Percentiles rank a stretch among this genome's conserved stretches.
Conservation (phyloP, 2,329 filamentous ascomycete species). For the Diatrype stigma region DNA sequence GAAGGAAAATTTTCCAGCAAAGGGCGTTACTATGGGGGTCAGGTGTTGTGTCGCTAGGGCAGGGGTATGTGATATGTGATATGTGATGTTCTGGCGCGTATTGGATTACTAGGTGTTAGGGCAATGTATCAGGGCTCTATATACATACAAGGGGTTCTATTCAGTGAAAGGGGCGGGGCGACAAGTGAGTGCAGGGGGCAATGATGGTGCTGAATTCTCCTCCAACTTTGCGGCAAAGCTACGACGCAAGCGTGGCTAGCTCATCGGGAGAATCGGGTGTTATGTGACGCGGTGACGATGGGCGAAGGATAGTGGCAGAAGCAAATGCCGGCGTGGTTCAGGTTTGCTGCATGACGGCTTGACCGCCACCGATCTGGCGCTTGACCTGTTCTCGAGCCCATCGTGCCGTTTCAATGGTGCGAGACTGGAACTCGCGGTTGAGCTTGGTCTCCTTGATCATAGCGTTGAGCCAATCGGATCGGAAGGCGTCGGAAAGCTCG, state of each 20-base stretch:
- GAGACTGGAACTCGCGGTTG: conserved; percentile 78
- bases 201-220: conserved; percentile 23
- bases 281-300: conserved; percentile 14
- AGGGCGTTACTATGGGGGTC: conserved; percentile 10
- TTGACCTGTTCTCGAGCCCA: conserved; percentile 98
- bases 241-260: conserved; percentile 17
- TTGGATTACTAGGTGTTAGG: conserved; percentile 30
- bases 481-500: conserved; percentile 79
- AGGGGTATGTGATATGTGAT: no score
- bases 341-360: conserved; percentile 49
- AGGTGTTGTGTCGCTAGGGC: conserved; percentile 14
- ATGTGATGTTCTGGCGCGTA: conserved; percentile 22
- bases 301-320: conserved; percentile 10
- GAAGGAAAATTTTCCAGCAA: conserved; percentile 30
- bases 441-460: conserved; percentile 90
- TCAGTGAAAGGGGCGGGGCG: conserved; percentile 10
- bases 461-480: conserved; percentile 80
- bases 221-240: conserved; percentile 24
- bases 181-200: conserved; percentile 7
- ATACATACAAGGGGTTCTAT: conserved; percentile 26
- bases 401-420: conserved; percentile 89
- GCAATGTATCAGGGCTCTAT: conserved; percentile 23
- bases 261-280: conserved; percentile 25
- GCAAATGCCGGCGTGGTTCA: conserved; percentile 26
- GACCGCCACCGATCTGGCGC: conserved; percentile 65